These are phyloP conservation scores for Pythium guiyangense DNA, from an alignment of 352 stramenopile species.

Conservation along the genomic window DNA sequence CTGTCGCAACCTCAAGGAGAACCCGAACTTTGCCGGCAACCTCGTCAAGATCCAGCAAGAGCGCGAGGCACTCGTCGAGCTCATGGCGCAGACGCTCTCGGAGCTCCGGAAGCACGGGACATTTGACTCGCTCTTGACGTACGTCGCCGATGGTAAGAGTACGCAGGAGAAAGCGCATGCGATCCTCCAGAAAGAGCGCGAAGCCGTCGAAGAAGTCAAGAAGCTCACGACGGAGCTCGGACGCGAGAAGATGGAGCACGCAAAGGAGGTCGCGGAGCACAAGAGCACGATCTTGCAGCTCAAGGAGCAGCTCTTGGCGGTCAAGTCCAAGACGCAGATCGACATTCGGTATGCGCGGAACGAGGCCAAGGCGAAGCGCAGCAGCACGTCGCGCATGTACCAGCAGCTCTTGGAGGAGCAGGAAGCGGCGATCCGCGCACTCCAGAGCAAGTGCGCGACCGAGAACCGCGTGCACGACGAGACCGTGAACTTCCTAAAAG, in stretches of 20 bases:
- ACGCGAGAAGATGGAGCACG: constrained; percentile 72
- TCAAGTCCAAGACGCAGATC: constrained; percentile 84
- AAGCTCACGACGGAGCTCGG: constrained; percentile 75
- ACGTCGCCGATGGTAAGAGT: constrained; percentile 76
- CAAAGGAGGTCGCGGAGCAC: constrained; percentile 72
- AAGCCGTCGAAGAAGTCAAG: constrained; percentile 86
- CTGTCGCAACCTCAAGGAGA: constrained; percentile 91
- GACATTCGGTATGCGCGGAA: constrained; percentile 77
- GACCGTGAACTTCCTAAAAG: constrained; percentile 71
- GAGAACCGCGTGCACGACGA: constrained; percentile 77
- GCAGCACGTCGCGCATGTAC: constrained; percentile 71
- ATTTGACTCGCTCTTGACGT: constrained; percentile 69
- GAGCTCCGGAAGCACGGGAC: constrained; percentile 75
- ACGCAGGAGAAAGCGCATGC: constrained; percentile 70
- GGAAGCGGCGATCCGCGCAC: constrained; percentile 57
- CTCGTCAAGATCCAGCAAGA: constrained; percentile 92
- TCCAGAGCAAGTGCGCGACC: constrained; percentile 52
- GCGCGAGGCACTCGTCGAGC: constrained; percentile 71
- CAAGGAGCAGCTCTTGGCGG: constrained; percentile 79
- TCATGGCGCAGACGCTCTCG: constrained; percentile 51
- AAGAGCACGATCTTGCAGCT: constrained; percentile 63
- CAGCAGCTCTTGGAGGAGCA: constrained; percentile 79
- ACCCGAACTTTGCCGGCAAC: constrained; percentile 91
- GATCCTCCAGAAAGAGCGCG: constrained; percentile 83
- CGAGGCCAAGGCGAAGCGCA: constrained; percentile 83